A percentile compares a stretch with the other conserved stretches of the same genome.
Evolutionary conservation across 306 rosid genomes (phyloP).

Genomic region (Senna siamea): DNA sequence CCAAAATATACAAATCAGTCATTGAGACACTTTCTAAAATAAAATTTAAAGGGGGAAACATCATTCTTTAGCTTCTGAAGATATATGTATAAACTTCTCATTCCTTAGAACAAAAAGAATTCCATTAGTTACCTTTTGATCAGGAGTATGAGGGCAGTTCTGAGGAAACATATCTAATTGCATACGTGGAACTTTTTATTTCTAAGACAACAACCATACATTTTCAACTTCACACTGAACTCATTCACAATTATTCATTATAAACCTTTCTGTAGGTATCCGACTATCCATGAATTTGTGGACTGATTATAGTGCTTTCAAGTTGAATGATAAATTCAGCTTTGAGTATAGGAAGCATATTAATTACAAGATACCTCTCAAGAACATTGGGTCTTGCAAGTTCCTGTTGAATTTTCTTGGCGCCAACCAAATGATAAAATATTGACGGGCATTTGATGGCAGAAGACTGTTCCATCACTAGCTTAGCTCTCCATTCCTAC

Average conservation of each 20-base stretch:
- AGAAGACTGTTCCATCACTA: conserved; percentile 86
- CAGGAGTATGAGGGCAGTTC: neutral
- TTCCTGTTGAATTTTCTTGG: conserved; percentile 96
- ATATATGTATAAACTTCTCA: neutral
- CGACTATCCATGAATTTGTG: no score
- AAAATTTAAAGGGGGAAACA: neutral
- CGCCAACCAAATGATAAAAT: conserved; percentile 89
- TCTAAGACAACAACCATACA: neutral
- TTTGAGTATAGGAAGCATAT: no score
- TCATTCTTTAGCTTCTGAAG: conserved; percentile 14
- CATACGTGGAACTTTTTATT: neutral
- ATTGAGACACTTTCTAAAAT: conserved; percentile 3
- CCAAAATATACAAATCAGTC: conserved; percentile 20
- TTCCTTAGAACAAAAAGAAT: neutral
- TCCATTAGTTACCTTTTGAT: neutral
- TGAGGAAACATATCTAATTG: conserved; percentile 1
- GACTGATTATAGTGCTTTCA: neutral
- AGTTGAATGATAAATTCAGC: conserved; percentile 21
- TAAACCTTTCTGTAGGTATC: no score
- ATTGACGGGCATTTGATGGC: conserved; percentile 95
- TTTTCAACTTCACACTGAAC: conserved; percentile 15
- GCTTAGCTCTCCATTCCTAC: conserved; percentile 96
- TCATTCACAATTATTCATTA: conserved; percentile 3
- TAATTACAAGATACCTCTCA: conserved; percentile 70
- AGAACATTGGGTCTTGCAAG: conserved; percentile 89